phyloP scores from a whole-genome alignment of 441 rosid genomes.

The Pelargonium exstipulatum region DNA sequence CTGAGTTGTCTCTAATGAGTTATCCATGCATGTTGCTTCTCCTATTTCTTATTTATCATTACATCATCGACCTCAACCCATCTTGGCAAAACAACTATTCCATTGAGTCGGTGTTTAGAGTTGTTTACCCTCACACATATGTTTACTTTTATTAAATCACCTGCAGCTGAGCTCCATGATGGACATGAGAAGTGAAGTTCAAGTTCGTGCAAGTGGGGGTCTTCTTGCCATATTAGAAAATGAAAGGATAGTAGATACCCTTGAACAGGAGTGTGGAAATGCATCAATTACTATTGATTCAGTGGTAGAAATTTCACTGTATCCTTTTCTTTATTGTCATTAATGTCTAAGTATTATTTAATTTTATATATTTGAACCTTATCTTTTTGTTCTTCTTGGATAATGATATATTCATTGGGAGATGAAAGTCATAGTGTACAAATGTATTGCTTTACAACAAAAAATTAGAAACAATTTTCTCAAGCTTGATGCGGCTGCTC shows the following conservation, averaged over 20 bases:
- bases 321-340: conserved; percentile 34
- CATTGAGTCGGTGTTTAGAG: neutral
- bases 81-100: conserved; percentile 7
- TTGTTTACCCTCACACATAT: conserved; percentile 15
- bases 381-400: conserved; percentile 3
- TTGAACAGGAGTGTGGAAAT: conserved; percentile 74
- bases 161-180: conserved; percentile 89
- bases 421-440: conserved; percentile 16
- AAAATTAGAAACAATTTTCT: conserved; percentile 69
- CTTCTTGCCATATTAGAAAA: conserved; percentile 91
- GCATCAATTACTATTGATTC: conserved; percentile 77
- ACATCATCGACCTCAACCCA: conserved; percentile 3
- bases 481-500: conserved; percentile 88
- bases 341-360: conserved; percentile 18
- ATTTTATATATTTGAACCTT: conserved; percentile 6
- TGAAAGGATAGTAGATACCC: conserved; percentile 78
- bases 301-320: conserved; percentile 71
- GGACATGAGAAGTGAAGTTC: conserved; percentile 86
- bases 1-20: conserved; percentile 1
- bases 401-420: neutral
- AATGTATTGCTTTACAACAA: conserved; percentile 35
- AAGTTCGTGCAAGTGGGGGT: conserved; percentile 91
- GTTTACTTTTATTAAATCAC: conserved; percentile 14
- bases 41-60: neutral
- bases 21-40: conserved; percentile 1